Evolutionary conservation across 2,329 filamentous ascomycete genomes (phyloP).

Genomic region (Penicillium concentricum): DNA sequence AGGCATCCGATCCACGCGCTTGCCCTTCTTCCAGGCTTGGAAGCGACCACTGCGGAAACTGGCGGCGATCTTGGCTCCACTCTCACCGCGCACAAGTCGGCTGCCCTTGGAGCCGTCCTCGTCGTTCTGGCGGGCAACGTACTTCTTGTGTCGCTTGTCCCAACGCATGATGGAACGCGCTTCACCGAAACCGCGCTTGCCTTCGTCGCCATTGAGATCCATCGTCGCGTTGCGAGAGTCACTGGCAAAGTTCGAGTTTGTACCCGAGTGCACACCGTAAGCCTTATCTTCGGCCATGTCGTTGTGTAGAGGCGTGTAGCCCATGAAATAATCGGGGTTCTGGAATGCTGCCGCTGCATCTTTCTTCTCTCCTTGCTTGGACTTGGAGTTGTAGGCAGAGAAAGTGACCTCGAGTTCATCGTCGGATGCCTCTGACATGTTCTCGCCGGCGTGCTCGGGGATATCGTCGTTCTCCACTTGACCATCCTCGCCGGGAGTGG

Average conservation of each 20-base stretch:
- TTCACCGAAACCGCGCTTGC: constrained; percentile 71
- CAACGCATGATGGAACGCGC: constrained; percentile 79
- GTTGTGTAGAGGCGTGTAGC: constrained; percentile 78
- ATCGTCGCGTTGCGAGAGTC: constrained; percentile 85
- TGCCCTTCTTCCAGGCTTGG: constrained; percentile 84
- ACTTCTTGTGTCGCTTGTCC: constrained; percentile 97
- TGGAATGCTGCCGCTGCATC: constrained; percentile 62
- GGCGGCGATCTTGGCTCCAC: constrained; percentile 92
- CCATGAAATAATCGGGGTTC: constrained; percentile 93
- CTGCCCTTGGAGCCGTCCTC: constrained; percentile 81
- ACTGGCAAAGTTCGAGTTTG: constrained; percentile 74
- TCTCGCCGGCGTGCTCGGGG: constrained; percentile 36
- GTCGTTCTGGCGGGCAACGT: constrained; percentile 87
- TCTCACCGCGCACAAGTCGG: constrained; percentile 81
- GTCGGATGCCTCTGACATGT: constrained; percentile 61
- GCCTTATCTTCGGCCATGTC: constrained; percentile 86
- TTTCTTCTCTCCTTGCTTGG: constrained; percentile 47
- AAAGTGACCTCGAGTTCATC: constrained; percentile 69
- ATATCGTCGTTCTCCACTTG: constrained; percentile 40
- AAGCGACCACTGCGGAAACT: constrained; percentile 91
- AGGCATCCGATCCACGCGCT: constrained; percentile 76
- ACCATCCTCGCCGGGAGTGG: constrained; percentile 34
- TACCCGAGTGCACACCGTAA: constrained; percentile 87
- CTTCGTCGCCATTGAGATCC: constrained; percentile 90
- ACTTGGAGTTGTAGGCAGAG: constrained; percentile 56